A percentile compares a stretch with the other conserved stretches of the same genome.
Evolutionary conservation across 768 basidiomycete genomes (phyloP).

Genomic region (Suillus placidus): DNA sequence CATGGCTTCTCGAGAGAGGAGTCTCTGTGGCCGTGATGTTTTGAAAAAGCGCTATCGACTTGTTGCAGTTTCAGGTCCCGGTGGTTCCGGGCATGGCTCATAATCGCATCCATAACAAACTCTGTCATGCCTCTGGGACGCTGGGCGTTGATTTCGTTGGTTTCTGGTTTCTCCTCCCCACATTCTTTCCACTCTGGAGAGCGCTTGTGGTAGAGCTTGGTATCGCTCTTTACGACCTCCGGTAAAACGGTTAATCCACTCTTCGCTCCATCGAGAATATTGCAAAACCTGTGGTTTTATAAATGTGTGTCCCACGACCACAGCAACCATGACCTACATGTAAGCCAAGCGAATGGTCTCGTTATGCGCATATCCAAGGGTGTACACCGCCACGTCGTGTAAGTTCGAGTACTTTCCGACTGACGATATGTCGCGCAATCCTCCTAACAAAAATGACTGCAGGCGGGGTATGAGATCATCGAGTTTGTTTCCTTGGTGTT

Average conservation of each 20-base stretch:
- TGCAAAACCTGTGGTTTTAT: conserved; percentile 45
- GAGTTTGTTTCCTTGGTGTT: background rate
- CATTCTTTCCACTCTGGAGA: conserved; percentile 32
- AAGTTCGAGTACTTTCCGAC: conserved; percentile 59
- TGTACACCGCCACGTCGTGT: conserved; percentile 60
- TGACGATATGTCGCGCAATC: conserved; percentile 45
- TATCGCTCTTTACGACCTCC: conserved; percentile 35
- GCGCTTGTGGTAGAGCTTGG: conserved; percentile 23
- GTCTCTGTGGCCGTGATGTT: background rate
- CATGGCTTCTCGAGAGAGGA: conserved; percentile 40
- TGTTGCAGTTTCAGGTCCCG: conserved; percentile 10
- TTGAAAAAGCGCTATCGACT: conserved; percentile 5
- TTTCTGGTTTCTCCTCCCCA: background rate
- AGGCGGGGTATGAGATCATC: conserved; percentile 32
- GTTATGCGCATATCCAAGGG: conserved; percentile 50
- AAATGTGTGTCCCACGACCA: background rate
- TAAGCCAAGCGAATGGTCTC: conserved; percentile 59
- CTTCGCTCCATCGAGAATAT: conserved; percentile 62
- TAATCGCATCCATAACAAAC: conserved; percentile 37
- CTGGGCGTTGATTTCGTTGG: conserved; percentile 13
- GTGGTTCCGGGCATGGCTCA: conserved; percentile 11
- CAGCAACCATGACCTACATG: conserved; percentile 40
- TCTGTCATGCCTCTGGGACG: conserved; percentile 13
- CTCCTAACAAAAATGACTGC: conserved; percentile 54
- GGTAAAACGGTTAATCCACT: conserved; percentile 52